Evolutionary conservation across 805 yeast species (phyloP), one percentile per base, ranked within the genome.

Genomic region (Phaffomyces opuntiae): DNA sequence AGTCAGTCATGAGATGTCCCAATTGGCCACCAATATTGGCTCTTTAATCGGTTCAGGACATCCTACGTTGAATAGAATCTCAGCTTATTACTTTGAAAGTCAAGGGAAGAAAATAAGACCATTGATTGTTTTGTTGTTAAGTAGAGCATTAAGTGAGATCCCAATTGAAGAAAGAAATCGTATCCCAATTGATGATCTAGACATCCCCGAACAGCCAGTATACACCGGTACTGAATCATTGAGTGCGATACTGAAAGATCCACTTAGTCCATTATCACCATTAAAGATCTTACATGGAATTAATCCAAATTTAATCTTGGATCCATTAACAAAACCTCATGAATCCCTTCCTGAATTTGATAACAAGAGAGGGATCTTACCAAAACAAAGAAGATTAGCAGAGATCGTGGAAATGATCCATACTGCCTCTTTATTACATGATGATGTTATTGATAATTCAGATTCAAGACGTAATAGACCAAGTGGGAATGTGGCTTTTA

Each of bases 381-480:
- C 99, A 39, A 89, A 93, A 55, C 99, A 93, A 67, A 75, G 98
- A 53, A 75, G 99, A 48, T 73, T 93, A 45, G 98, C 99, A 1
- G 99, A 93, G 67, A 91, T 93, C 57, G 96, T 91, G 9, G 99
- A 93, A 67, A 87, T 93, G 96, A 93, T 93, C 53, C 99, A 93
- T 64, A 93, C 98, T 1, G 98, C 99, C 4, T 85, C 96, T 12
- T 69, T 93, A 52, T 74, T 93, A 45, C 99, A 93, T 64, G 99
- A 93, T 66, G 99, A 93, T 64, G 99, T 93, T 49, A 91, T 93
- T 56, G 99, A 93, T 67, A 72, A 76, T 59, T 80, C 90, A 0
- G 97, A 87, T 58, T 77, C 91, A 32, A 75, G 99, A 62, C 74
- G 99, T 52, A 95, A 96, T 38, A 76, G 87, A 59, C 95, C 95